phyloP scores from a whole-genome alignment of 2,329 filamentous ascomycete species.

The Lasiodiplodia hormozganensis region DNA sequence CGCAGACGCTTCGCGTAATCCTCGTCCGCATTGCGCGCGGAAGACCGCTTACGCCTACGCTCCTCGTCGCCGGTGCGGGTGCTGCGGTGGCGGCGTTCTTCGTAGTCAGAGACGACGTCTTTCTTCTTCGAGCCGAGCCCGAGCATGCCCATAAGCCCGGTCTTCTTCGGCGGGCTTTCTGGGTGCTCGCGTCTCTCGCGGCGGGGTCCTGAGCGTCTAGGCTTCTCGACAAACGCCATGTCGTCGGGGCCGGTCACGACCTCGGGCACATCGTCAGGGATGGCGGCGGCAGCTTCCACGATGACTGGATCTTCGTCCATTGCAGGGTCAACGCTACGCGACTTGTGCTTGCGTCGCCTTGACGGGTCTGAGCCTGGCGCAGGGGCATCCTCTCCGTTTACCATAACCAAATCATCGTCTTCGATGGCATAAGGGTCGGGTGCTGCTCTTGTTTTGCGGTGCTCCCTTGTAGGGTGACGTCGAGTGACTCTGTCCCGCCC shows the following conservation, averaged over 20 bases:
- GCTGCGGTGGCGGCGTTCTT: constrained; percentile 42
- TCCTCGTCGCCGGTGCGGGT: constrained; percentile 47
- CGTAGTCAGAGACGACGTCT: constrained; percentile 36
- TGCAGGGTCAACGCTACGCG: constrained; percentile 6
- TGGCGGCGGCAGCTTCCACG: constrained; percentile 46
- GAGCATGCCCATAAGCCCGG: constrained; percentile 64
- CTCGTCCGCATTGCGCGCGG: constrained; percentile 41
- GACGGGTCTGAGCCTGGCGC: constrained; percentile 34
- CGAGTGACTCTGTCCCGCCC: constrained; percentile 48
- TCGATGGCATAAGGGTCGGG: constrained; percentile 68
- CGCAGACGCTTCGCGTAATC: constrained; percentile 34
- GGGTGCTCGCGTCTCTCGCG: constrained; percentile 66
- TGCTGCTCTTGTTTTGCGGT: constrained; percentile 38
- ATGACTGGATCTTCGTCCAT: constrained; percentile 52
- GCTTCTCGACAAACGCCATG: constrained; percentile 58
- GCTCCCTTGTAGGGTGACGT: constrained; percentile 53
- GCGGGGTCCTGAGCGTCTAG: constrained; percentile 51
- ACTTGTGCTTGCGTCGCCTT: constrained; percentile 39
- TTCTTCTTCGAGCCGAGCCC: constrained; percentile 48
- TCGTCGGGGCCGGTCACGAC: constrained; percentile 57
- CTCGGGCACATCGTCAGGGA: constrained; percentile 49
- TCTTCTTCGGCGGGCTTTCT: constrained; percentile 61
- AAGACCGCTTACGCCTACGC: constrained; percentile 46
- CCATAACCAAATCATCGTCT: constrained; percentile 60
- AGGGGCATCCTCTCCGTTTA: constrained; percentile 52